These are phyloP conservation scores for Paramarasmius palmivorus DNA, from an alignment of 1,284 basidiomycete genomes.

Conservation along the genomic window DNA sequence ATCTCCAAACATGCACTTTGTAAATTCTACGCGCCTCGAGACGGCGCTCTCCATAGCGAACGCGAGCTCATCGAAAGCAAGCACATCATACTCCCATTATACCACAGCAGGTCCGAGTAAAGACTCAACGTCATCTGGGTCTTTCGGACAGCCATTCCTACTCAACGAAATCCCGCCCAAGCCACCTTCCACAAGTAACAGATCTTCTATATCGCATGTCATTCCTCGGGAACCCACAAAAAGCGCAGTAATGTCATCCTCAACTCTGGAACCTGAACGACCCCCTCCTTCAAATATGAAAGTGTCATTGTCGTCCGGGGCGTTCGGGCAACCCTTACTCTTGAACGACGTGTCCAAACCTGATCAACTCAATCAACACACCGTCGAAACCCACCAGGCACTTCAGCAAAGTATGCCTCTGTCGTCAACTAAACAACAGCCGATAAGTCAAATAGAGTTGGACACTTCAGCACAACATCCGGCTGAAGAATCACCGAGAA, in stretches of 20 bases:
- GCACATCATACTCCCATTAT: slow-evolving; percentile 10
- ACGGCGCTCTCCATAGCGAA: slow-evolving; percentile 66
- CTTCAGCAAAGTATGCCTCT: background rate
- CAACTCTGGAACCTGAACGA: no score
- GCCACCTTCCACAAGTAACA: background rate
- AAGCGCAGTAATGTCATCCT: no score
- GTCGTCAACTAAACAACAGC: slow-evolving; percentile 16
- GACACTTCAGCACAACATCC: no score
- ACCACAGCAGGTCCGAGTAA: background rate
- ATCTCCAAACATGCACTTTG: slow-evolving; percentile 27
- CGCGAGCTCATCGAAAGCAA: slow-evolving; percentile 39
- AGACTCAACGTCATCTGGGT: background rate
- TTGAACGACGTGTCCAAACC: slow-evolving; percentile 16
- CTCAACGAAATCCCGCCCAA: background rate
- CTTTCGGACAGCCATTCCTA: slow-evolving; percentile 13
- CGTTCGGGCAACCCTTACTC: slow-evolving; percentile 38
- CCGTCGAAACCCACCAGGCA: no score
- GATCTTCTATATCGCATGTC: no score
- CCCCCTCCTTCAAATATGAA: no score
- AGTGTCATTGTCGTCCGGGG: slow-evolving; percentile 16
- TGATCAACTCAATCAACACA: background rate
- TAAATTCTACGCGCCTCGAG: slow-evolving; percentile 55
- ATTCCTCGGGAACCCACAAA: no score
- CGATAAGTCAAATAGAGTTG: background rate
- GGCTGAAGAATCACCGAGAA: no score